Base-by-base conservation (phyloP, 345 rosid genomes). In the Lumnitzera racemosa region DNA sequence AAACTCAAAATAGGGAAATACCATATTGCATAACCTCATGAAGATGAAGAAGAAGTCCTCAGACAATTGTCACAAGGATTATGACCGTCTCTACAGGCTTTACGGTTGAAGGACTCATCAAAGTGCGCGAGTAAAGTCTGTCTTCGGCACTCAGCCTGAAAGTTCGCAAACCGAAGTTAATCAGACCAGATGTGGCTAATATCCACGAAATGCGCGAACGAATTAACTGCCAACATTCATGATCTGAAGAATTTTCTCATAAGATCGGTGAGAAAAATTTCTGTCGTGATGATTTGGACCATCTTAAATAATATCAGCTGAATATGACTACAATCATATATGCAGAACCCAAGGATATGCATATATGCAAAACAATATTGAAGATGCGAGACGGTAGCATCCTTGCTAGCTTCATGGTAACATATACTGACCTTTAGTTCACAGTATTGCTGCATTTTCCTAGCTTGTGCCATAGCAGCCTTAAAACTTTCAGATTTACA, bases 371-470 rank as follows among this genome's bases (percentile, higher is more conserved):
- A 27, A 5, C 3, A 27, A 36, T 36, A 36, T 36, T 7, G 7
- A 4, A 7, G 10, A 36, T 36, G 43, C 11, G 10, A 36, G 43
- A 36, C 43, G 4, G 10, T 7, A 13, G 11, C 11, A 60, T 60
- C 55, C 2, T 25, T 16, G 24, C 20, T 13, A 23, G 13, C 14
- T 14, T 29, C n/a, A 24, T 3, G 10, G 15, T 15, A 15, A 27
- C 57, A 47, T 36, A 49, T 46, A 53, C 73, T 55, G 68, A 77
- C 97, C 96, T 87, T 86, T 2, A 84, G 81, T 68, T 90, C 99
- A 74, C 99, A 94, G 75, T 90, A 90, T 41, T 61, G 77, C 64
- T 78, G 85, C 99, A 90, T 90, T 80, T 94, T 90, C 81, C 81
- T 68, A 59, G 99, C 96, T 70, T 87, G 99, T 59, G 79, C 75